A percentile compares a stretch with the other conserved stretches of the same genome.
phyloP scores from a whole-genome alignment of 345 rosid species.

The Draba incana region DNA sequence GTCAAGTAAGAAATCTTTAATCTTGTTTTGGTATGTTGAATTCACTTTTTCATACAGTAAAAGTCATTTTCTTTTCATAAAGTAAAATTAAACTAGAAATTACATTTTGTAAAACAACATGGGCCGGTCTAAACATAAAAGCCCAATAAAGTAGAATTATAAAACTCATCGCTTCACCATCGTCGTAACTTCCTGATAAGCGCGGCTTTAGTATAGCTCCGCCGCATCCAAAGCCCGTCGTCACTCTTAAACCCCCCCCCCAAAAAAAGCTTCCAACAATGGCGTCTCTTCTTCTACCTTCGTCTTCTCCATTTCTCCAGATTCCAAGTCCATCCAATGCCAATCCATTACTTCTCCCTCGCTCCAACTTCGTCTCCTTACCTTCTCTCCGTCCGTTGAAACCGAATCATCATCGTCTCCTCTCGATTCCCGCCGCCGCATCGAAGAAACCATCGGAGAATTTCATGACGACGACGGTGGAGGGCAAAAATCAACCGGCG shows the following conservation, averaged over 20 bases:
- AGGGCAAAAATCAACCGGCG: conserved; percentile 34
- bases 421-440: conserved; percentile 38
- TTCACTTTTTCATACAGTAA: not conserved
- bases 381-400: conserved; percentile 29
- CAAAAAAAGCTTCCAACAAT: conserved; percentile 31
- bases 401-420: conserved; percentile 19
- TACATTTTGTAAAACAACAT: not conserved
- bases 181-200: conserved; percentile 23
- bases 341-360: conserved; percentile 30
- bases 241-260: not conserved
- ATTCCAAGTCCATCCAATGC: conserved; percentile 34
- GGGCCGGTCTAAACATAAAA: conserved; percentile 11
- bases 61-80: not conserved
- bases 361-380: conserved; percentile 25
- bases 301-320: conserved; percentile 41
- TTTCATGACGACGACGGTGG: not conserved
- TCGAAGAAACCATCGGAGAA: conserved; percentile 40
- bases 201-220: conserved; percentile 34
- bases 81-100: not conserved
- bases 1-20: no score
- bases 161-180: conserved; percentile 7
- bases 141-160: not conserved
- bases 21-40: not conserved
- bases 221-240: conserved; percentile 31
- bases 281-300: conserved; percentile 44